Conservation (phyloP, 2,329 filamentous ascomycete genomes). For the Ophiosphaerella narmari region DNA sequence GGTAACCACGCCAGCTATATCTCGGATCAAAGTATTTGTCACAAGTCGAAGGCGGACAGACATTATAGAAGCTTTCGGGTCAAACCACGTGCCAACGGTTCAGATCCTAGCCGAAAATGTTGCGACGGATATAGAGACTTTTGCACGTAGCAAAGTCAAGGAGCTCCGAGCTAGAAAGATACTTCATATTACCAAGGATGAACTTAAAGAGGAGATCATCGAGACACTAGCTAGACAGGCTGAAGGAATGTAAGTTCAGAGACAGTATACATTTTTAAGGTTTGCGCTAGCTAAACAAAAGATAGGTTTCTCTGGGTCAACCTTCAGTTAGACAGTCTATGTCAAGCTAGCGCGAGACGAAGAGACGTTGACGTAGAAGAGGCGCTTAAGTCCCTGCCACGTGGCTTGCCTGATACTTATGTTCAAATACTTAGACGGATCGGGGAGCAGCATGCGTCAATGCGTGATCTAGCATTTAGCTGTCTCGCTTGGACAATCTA, state of each 20-base stretch:
- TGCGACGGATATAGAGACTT: constrained; percentile 18
- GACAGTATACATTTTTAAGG: background rate
- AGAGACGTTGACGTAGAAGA: constrained; percentile 14
- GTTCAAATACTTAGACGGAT: constrained; percentile 21
- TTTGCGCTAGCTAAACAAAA: constrained; percentile 3
- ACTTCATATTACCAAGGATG: constrained; percentile 16
- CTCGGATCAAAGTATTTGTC: constrained; percentile 21
- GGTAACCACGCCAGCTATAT: constrained; percentile 5
- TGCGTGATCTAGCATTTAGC: constrained; percentile 20
- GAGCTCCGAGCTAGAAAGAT: constrained; percentile 17
- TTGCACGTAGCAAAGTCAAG: constrained; percentile 15
- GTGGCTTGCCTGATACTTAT: constrained; percentile 20
- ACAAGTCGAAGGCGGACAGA: constrained; percentile 25
- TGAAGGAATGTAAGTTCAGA: constrained; percentile 24
- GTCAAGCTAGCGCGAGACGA: constrained; percentile 14
- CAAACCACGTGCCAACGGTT: constrained; percentile 19
- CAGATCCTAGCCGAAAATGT: constrained; percentile 21
- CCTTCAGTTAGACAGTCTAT: constrained; percentile 23
- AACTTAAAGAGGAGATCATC: constrained; percentile 17
- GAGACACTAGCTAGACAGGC: constrained; percentile 18
- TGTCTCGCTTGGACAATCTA: constrained; percentile 23
- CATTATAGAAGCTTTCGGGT: constrained; percentile 19
- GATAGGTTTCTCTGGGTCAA: constrained; percentile 28
- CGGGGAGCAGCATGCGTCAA: constrained; percentile 13
- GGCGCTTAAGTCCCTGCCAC: constrained; percentile 16